These are phyloP conservation scores for Russula compacta DNA, from an alignment of 768 basidiomycete species.

Conservation along the genomic window DNA sequence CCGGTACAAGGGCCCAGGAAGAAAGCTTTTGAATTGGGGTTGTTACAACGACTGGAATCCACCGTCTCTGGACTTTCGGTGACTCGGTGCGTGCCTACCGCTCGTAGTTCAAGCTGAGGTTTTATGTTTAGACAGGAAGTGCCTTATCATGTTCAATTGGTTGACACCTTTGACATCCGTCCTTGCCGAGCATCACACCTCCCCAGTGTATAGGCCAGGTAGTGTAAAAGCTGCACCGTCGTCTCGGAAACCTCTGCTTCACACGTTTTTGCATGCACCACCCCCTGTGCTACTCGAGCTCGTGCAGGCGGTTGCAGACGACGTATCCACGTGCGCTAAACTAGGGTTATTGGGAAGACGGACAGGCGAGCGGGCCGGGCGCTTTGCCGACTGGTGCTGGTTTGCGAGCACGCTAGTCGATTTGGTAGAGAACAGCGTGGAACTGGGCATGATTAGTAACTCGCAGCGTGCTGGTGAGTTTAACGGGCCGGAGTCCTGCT, in stretches of 20 bases:
- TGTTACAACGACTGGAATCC: conserved; percentile 51
- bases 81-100: conserved; percentile 43
- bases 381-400: conserved; percentile 84
- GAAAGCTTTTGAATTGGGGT: conserved; percentile 44
- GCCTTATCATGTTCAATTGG: conserved; percentile 80
- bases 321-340: conserved; percentile 65
- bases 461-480: conserved; percentile 52
- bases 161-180: conserved; percentile 63
- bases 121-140: conserved; percentile 43
- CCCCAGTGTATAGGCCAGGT: conserved; percentile 48
- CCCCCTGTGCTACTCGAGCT: conserved; percentile 78
- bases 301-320: conserved; percentile 65
- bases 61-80: conserved; percentile 65
- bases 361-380: conserved; percentile 58
- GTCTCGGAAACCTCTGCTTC: conserved; percentile 50
- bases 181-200: conserved; percentile 58
- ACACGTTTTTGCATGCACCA: conserved; percentile 67
- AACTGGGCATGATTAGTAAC: conserved; percentile 58
- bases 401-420: conserved; percentile 69
- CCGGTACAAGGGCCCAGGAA: conserved; percentile 40
- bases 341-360: conserved; percentile 60
- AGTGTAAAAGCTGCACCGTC: conserved; percentile 22
- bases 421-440: conserved; percentile 76
- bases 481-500: background rate
- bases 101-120: background rate